These are phyloP conservation scores for Cladosporium austrohemisphaericum DNA, from an alignment of 2,329 filamentous ascomycete species.

Conservation along the genomic window DNA sequence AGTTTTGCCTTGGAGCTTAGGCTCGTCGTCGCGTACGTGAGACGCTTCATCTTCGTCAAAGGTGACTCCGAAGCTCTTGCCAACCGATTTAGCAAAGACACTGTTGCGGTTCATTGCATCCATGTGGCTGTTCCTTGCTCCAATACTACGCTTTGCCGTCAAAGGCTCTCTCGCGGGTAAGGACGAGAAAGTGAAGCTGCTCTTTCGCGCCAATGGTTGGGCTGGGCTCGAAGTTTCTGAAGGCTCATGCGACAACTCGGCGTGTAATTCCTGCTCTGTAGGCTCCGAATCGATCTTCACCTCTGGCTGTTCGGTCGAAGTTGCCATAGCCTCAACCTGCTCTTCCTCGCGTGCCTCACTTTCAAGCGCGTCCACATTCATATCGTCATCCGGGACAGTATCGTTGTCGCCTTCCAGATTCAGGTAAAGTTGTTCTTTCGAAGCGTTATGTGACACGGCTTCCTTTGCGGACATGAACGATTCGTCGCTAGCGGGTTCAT, in stretches of 20 bases:
- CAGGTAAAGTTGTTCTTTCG: conserved; percentile 20
- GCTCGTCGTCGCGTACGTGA: conserved; percentile 38
- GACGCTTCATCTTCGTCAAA: conserved; percentile 56
- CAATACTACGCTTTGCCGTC: conserved; percentile 77
- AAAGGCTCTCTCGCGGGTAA: conserved; percentile 87
- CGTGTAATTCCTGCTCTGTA: conserved; percentile 42
- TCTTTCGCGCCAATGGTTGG: conserved; percentile 78
- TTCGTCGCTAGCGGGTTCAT: conserved; percentile 34
- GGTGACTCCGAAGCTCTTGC: conserved; percentile 58
- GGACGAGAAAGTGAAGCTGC: conserved; percentile 90
- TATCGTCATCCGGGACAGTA: conserved; percentile 19
- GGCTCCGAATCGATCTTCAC: conserved; percentile 33
- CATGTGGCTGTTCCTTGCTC: conserved; percentile 69
- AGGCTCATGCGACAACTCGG: conserved; percentile 38
- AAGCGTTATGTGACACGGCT: conserved; percentile 31
- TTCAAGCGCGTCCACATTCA: conserved; percentile 27
- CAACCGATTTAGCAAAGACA: conserved; percentile 69
- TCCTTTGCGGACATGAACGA: conserved; percentile 50
- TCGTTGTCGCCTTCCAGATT: conserved; percentile 33
- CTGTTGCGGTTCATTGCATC: conserved; percentile 60
- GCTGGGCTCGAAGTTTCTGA: conserved; percentile 72
- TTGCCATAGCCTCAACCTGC: conserved; percentile 34
- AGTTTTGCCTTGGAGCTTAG: conserved; percentile 63
- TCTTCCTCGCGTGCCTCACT: conserved; percentile 31
- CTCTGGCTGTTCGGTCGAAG: conserved; percentile 34